Conservation (phyloP, 257 asterid species). For the Solanum verrucosum region DNA sequence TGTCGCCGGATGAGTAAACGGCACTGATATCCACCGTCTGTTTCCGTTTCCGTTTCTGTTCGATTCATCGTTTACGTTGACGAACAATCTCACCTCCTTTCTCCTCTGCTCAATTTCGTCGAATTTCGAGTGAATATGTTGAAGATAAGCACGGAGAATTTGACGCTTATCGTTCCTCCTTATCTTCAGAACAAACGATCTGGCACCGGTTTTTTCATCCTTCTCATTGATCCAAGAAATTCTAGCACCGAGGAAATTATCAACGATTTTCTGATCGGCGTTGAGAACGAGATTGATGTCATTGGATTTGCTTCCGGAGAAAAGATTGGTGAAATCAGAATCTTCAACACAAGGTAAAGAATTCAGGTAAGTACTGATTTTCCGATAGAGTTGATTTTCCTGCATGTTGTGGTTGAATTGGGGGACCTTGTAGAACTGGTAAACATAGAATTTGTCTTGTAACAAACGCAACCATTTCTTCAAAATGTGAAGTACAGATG, state of each 20-base stretch:
- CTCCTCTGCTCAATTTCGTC: conserved; percentile 67
- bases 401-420: conserved; percentile 79
- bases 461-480: conserved; percentile 36
- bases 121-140: conserved; percentile 48
- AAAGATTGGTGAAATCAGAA: conserved; percentile 69
- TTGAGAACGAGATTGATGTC: conserved; percentile 64
- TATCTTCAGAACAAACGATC: conserved; percentile 47
- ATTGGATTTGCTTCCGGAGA: conserved; percentile 47
- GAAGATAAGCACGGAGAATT: conserved; percentile 59
- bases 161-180: conserved; percentile 62
- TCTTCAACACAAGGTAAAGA: conserved; percentile 66
- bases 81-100: conserved; percentile 52
- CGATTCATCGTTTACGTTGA: conserved; percentile 39
- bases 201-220: conserved; percentile 14
- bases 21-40: conserved; percentile 65
- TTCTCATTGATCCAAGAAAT: conserved; percentile 47
- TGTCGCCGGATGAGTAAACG: conserved; percentile 83
- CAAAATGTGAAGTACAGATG: conserved; percentile 29
- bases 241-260: conserved; percentile 66
- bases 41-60: conserved; percentile 13
- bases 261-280: conserved; percentile 42
- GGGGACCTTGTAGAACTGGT: conserved; percentile 79
- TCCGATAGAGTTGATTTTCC: conserved; percentile 64
- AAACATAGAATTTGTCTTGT: conserved; percentile 47
- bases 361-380: conserved; percentile 56